Conservation (phyloP, 2,329 filamentous ascomycete species). For the Trichoderma sp. region DNA sequence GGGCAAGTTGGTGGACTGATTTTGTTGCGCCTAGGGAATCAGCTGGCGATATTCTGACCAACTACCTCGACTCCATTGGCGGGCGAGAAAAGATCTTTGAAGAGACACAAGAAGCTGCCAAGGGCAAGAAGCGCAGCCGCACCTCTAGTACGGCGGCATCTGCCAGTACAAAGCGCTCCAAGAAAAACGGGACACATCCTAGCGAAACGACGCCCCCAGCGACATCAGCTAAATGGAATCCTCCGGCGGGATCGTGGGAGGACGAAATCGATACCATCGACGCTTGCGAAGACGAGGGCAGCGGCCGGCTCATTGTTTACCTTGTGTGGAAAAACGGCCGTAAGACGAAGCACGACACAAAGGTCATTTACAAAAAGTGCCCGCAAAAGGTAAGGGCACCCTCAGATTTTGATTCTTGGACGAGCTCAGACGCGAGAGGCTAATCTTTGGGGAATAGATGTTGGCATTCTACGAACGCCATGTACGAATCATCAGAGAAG, state of each 20-base stretch:
- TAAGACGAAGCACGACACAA: slow-evolving; percentile 73
- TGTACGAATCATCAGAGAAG: slow-evolving; percentile 55
- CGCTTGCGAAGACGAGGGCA: slow-evolving; percentile 68
- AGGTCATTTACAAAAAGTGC: slow-evolving; percentile 72
- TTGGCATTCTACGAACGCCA: slow-evolving; percentile 63
- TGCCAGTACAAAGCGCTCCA: slow-evolving; percentile 49
- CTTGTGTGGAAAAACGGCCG: slow-evolving; percentile 73
- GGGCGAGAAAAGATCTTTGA: slow-evolving; percentile 62
- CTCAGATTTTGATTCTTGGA: background rate
- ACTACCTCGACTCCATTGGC: slow-evolving; percentile 66
- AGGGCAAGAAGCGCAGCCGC: slow-evolving; percentile 63
- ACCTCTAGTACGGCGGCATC: slow-evolving; percentile 46
- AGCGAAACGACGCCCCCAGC: slow-evolving; percentile 53
- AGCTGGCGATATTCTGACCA: slow-evolving; percentile 62
- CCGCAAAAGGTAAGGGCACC: slow-evolving; percentile 67
- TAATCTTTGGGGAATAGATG: slow-evolving; percentile 49
- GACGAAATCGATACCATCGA: slow-evolving; percentile 72
- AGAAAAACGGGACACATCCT: slow-evolving; percentile 56
- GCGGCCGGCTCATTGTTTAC: slow-evolving; percentile 66
- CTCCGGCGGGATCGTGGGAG: slow-evolving; percentile 77
- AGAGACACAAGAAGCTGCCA: slow-evolving; percentile 53
- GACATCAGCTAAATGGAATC: slow-evolving; percentile 59
- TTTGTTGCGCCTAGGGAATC: slow-evolving; percentile 47
- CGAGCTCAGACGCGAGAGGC: background rate
- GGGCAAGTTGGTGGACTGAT: background rate